phyloP scores from a whole-genome alignment of 805 yeast species.

The Cyberlindnera saturnus region DNA sequence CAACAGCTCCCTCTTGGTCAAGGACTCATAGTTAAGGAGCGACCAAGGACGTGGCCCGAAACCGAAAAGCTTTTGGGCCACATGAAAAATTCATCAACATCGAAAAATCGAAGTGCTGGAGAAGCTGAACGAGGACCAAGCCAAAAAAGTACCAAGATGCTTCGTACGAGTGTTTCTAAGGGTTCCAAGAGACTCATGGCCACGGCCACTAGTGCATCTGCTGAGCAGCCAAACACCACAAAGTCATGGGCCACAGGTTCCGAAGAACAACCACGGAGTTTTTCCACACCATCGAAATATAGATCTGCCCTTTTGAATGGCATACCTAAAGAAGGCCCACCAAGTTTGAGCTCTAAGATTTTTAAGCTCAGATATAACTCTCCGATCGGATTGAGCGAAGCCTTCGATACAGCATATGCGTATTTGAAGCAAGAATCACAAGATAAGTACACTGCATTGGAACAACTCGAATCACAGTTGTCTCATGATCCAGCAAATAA shows the following conservation, averaged over 20 bases:
- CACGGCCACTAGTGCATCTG: not conserved
- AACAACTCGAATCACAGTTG: slow-evolving; percentile 28
- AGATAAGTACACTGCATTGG: slow-evolving; percentile 34
- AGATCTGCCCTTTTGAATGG: slow-evolving; percentile 31
- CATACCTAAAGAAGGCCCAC: slow-evolving; percentile 41
- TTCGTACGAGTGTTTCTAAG: slow-evolving; percentile 8
- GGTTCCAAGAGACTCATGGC: not conserved
- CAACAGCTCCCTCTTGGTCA: too few species aligned
- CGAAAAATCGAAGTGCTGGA: not conserved
- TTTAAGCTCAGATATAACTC: slow-evolving; percentile 51
- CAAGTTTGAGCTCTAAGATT: slow-evolving; percentile 37
- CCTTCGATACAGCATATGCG: slow-evolving; percentile 64
- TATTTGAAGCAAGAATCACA: slow-evolving; percentile 46
- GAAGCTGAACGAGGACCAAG: not conserved
- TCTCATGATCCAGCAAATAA: slow-evolving; percentile 11
- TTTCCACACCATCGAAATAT: slow-evolving; percentile 16
- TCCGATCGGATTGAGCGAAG: slow-evolving; percentile 65
- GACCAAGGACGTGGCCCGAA: too few species aligned
- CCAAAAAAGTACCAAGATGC: slow-evolving; percentile 3
- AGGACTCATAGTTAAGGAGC: too few species aligned
- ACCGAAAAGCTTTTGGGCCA: not conserved
- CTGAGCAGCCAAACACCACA: not conserved
- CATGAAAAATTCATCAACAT: not conserved
- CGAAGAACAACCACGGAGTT: slow-evolving; percentile 9
- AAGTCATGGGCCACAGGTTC: slow-evolving; percentile 10